These are phyloP conservation scores for Starmerella roubikii DNA, from an alignment of 805 yeast species.

Conservation along the genomic window DNA sequence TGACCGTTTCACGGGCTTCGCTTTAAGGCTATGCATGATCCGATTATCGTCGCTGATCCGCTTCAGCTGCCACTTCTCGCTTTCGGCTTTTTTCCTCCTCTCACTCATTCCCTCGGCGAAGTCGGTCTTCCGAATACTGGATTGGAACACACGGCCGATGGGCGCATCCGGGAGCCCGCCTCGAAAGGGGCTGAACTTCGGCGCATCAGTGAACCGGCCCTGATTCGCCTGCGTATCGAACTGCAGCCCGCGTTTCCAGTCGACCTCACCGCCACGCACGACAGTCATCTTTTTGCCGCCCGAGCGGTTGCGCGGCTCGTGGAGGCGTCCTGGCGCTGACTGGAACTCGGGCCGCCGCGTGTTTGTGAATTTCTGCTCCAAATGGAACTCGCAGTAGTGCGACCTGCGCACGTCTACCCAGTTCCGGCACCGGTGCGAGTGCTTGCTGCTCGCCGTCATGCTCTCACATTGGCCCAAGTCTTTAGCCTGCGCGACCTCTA, in stretches of 20 bases:
- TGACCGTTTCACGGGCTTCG: background rate
- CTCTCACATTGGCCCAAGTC: constrained; percentile 55
- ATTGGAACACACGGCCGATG: constrained; percentile 13
- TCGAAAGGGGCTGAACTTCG: constrained; percentile 26
- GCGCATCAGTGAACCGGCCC: background rate
- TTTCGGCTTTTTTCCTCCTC: constrained; percentile 24
- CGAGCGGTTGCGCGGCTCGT: constrained; percentile 33
- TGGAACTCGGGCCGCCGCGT: constrained; percentile 68
- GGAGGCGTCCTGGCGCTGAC: constrained; percentile 40
- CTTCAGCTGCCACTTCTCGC: constrained; percentile 19
- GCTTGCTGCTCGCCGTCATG: constrained; percentile 32
- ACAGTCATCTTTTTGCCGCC: constrained; percentile 29
- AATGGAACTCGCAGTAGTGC: constrained; percentile 59
- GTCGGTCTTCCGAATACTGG: constrained; percentile 24
- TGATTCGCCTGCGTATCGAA: constrained; percentile 22
- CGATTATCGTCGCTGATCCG: constrained; percentile 21
- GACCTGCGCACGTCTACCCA: constrained; percentile 44
- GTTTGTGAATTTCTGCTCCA: constrained; percentile 38
- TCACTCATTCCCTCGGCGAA: constrained; percentile 31
- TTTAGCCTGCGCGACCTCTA: constrained; percentile 62
- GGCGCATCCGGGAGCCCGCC: constrained; percentile 14
- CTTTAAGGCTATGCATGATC: background rate
- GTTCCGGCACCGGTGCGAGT: constrained; percentile 34
- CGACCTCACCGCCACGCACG: constrained; percentile 27
- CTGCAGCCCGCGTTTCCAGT: constrained; percentile 21